Base-by-base conservation (phyloP, 1,284 basidiomycete genomes). In the Pyrrhoderma lamaoense region DNA sequence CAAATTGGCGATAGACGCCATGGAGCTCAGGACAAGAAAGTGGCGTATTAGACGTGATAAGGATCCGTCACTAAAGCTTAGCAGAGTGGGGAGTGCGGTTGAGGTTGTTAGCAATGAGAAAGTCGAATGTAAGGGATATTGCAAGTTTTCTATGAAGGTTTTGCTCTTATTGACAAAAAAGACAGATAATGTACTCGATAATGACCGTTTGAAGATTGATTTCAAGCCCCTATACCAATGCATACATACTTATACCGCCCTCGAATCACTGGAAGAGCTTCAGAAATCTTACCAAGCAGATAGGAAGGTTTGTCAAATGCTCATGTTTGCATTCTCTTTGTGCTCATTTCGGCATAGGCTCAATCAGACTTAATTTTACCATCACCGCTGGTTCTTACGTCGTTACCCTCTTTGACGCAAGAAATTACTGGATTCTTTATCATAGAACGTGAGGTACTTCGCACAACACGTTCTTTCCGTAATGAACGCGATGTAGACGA, bases 381-480 rank as follows among this genome's bases (percentile, higher is more conserved):
- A 1, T 72, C 71, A 58, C 76, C 79, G 18, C 68, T 86, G 50
- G 78, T 77, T 35, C 53, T 66, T 34, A 60, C 59, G 34, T 69
- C 67, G n/a, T 67, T 84, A 25, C 69, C 71, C 9, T 76, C 78
- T 21, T 71, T 96, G 16, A 85, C 90, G 37, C 86, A 97, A 67
- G 91, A 98, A 67, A 91, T 98, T 56, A 89, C 94, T n/a, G 96
- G 96, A 0, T 99, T 97, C 70, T 99, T 99, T 71, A 92, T 99
- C 54, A 87, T 99, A 57, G 96, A 99, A 67, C 85, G 82, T 3
- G 88, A 97, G 62, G 94, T 99, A 0, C 76, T 98, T 3, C 80
- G 86, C 58, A 93, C 92, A 0, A 92, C 93, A 4, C 81, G 79
- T 11, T 75, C 73, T 35, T 99, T 99, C 70, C 80, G 96, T 11